phyloP scores from a whole-genome alignment of 495 filamentous ascomycete genomes.

The Penicillium antarcticum region DNA sequence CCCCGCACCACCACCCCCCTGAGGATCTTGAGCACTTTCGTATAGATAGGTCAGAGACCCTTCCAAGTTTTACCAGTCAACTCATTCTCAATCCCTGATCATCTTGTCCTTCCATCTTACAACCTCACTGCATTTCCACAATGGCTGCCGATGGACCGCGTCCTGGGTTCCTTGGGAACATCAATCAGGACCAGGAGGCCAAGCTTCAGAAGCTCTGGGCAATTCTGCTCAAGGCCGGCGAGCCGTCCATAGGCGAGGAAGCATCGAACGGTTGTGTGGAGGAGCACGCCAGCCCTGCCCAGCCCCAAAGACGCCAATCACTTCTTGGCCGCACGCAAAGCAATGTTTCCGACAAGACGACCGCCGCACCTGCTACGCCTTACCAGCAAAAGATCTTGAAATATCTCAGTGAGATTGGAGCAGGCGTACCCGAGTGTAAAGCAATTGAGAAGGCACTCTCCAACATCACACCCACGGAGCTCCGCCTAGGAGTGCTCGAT shows the following conservation, averaged over 20 bases:
- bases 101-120: neutral
- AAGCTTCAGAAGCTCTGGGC: constrained; percentile 83
- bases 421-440: constrained; percentile 25
- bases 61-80: too few species aligned
- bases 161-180: constrained; percentile 75
- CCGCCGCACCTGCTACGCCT: constrained; percentile 7
- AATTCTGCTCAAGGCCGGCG: constrained; percentile 69
- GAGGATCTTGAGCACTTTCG: neutral
- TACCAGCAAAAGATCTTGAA: constrained; percentile 22
- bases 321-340: constrained; percentile 25
- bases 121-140: neutral
- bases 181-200: constrained; percentile 77
- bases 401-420: constrained; percentile 22
- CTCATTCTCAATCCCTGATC: neutral
- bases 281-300: constrained; percentile 12
- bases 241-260: constrained; percentile 28
- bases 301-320: constrained; percentile 21
- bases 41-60: neutral
- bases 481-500: constrained; percentile 74
- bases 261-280: constrained; percentile 3
- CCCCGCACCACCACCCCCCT: neutral
- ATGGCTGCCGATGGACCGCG: constrained; percentile 30
- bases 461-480: constrained; percentile 58
- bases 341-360: constrained; percentile 22
- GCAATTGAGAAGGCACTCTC: constrained; percentile 27